Base-by-base conservation (phyloP, 2,329 filamentous ascomycete genomes). In the Aspergillus terreus region DNA sequence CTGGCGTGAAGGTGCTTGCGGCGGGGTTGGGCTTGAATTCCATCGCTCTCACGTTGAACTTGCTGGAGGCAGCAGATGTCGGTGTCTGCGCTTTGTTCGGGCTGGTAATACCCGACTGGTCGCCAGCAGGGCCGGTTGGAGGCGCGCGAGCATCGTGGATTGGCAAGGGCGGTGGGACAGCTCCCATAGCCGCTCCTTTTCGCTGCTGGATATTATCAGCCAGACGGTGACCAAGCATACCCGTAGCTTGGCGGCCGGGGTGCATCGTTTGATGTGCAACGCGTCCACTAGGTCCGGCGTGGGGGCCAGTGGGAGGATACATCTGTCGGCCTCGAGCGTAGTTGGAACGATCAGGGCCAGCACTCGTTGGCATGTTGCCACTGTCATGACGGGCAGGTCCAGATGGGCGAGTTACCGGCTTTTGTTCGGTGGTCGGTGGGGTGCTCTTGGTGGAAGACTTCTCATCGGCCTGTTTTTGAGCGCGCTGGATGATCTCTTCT, bases 1-100 rank as follows among this genome's bases (percentile, higher is more conserved):
- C 77, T 74, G 88, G 92, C 59, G 85, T 92, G 72, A 99, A 97
- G 1, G 86, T 79, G 42, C 82, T 81, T 0, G 92, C 91, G 55
- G 87, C 87, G 4, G 89, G 85, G 62, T 87, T 95, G 15, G 92
- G 94, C 58, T 87, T 85, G 73, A 96, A 97, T 63, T 96, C 91
- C 65, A 79, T 73, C 1, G 83, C 84, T 48, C 78, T 80, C 33
- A 81, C 82, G 56, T 85, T 85, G 68, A 86, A 80, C 53, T 79
- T 78, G 6, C 74, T 78, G 4, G 79, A 77, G 1, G 68, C 65
- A 15, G 75, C 77, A 5, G 82, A 82, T 1, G 73, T 75, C 9
- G 82, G 80, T 32, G 80, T 81, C 53, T 79, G 77, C 30, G 74
- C 68, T 55, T 76, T 75, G 40, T 61, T 66, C 23, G 74, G 71